These are phyloP conservation scores for Leptographium flavum DNA, from an alignment of 2,329 filamentous ascomycete genomes.

Conservation along the genomic window DNA sequence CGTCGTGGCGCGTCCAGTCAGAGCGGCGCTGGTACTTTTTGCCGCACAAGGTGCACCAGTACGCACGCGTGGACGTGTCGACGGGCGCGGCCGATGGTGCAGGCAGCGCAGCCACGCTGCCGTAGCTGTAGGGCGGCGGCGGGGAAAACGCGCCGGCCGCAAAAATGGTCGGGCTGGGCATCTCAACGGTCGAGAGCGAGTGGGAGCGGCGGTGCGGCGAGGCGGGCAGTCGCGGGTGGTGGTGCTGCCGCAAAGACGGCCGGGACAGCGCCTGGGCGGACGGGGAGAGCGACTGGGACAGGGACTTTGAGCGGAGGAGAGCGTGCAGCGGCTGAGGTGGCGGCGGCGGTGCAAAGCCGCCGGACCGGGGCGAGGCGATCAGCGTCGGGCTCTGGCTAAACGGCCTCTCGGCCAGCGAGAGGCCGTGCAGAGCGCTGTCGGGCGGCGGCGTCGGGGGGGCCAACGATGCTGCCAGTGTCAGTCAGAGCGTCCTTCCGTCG, in stretches of 20 bases:
- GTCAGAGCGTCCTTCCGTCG: no score
- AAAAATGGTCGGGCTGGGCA: not conserved
- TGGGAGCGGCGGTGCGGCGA: not conserved
- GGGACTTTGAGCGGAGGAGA: conserved; percentile 30
- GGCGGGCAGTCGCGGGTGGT: not conserved
- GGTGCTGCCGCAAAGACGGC: no score
- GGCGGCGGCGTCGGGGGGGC: not conserved
- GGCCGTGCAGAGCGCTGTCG: not conserved
- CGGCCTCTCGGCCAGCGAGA: not conserved
- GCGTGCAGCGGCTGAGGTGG: conserved; percentile 14
- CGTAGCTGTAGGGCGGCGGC: not conserved
- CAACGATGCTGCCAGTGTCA: not conserved
- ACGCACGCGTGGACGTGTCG: conserved; percentile 26
- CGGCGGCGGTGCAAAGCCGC: conserved; percentile 34
- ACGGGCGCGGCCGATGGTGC: no score
- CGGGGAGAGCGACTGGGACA: conserved; percentile 6
- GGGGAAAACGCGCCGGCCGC: not conserved
- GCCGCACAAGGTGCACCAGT: conserved; percentile 45
- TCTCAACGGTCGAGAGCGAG: conserved; percentile 13
- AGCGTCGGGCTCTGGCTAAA: not conserved
- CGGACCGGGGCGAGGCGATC: conserved; percentile 3
- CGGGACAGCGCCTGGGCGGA: not conserved
- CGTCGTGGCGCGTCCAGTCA: conserved; percentile 56
- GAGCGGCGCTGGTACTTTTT: conserved; percentile 55
- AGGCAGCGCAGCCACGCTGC: not conserved